Conservation (phyloP, 73 alveolate genomes). For the Symbiodinium pilosum region DNA sequence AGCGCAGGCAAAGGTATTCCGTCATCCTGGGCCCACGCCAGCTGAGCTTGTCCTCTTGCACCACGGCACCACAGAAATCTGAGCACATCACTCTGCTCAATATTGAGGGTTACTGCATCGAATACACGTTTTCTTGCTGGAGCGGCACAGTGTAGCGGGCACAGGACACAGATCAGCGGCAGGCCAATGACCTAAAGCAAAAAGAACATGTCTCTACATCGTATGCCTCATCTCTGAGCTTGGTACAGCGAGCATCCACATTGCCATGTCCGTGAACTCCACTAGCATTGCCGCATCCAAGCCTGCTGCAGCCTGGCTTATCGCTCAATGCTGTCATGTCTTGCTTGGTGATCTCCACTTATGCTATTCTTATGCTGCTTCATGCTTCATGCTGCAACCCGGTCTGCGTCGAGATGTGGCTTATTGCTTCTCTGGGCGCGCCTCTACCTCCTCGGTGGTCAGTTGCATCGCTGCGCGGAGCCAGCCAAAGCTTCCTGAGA, state of each 20-base stretch:
- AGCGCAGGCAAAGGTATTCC: too few species aligned
- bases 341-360: not conserved
- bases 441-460: slow-evolving; percentile 82
- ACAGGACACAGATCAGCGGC: slow-evolving; percentile 46
- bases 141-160: slow-evolving; percentile 88
- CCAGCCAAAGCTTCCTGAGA: slow-evolving; percentile 59
- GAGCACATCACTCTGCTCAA: not conserved
- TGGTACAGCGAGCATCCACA: slow-evolving; percentile 23
- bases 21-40: not conserved
- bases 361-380: not conserved
- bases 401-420: too few species aligned
- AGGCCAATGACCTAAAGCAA: slow-evolving; percentile 20
- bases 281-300: slow-evolving; percentile 88
- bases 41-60: slow-evolving; percentile 35
- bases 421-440: too few species aligned
- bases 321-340: not conserved
- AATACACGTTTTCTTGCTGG: not conserved
- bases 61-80: slow-evolving; percentile 14
- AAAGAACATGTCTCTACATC: not conserved
- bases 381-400: not conserved
- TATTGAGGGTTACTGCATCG: not conserved
- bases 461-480: slow-evolving; percentile 35
- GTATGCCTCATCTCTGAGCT: not conserved
- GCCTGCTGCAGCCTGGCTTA: slow-evolving; percentile 32
- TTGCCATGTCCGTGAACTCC: slow-evolving; percentile 62